Percentiles rank a stretch among this genome's conserved stretches.
phyloP scores from a whole-genome alignment of 805 yeast genomes.

The Starmerella ratchasimensis region DNA sequence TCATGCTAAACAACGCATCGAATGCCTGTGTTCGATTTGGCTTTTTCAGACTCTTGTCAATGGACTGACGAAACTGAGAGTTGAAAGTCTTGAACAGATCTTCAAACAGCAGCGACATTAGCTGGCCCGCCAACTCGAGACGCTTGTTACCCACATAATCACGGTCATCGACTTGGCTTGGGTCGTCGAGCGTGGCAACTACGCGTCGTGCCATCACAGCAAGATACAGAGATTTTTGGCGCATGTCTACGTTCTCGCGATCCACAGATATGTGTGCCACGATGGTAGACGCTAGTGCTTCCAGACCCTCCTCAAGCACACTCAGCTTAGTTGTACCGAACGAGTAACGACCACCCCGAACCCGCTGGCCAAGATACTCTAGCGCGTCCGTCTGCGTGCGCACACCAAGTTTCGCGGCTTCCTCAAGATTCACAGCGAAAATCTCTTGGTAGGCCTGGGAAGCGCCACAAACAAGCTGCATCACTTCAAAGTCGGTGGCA shows the following conservation, averaged over 20 bases:
- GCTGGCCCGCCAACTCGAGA: slow-evolving; percentile 91
- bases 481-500: slow-evolving; percentile 78
- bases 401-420: slow-evolving; percentile 71
- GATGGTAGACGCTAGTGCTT: slow-evolving; percentile 77
- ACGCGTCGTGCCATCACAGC: slow-evolving; percentile 96
- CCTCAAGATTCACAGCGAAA: slow-evolving; percentile 88
- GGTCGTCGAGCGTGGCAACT: slow-evolving; percentile 86
- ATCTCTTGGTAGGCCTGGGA: slow-evolving; percentile 80
- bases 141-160: slow-evolving; percentile 98
- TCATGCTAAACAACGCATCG: slow-evolving; percentile 80
- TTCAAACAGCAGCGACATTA: slow-evolving; percentile 87
- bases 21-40: slow-evolving; percentile 92
- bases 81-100: slow-evolving; percentile 95
- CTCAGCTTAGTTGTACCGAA: slow-evolving; percentile 38
- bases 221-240: slow-evolving; percentile 86
- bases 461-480: slow-evolving; percentile 88
- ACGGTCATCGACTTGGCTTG: slow-evolving; percentile 93
- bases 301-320: slow-evolving; percentile 84
- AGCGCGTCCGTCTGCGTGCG: slow-evolving; percentile 89
- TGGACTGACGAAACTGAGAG: slow-evolving; percentile 82
- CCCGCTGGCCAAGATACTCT: slow-evolving; percentile 79
- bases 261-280: slow-evolving; percentile 87
- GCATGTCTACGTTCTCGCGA: slow-evolving; percentile 53
- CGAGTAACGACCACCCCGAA: slow-evolving; percentile 66
- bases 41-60: slow-evolving; percentile 84